Percentiles rank a stretch among this genome's conserved stretches.
These are phyloP conservation scores for Delphinella strobiligena DNA, from an alignment of 2,329 filamentous ascomycete genomes.

Conservation along the genomic window DNA sequence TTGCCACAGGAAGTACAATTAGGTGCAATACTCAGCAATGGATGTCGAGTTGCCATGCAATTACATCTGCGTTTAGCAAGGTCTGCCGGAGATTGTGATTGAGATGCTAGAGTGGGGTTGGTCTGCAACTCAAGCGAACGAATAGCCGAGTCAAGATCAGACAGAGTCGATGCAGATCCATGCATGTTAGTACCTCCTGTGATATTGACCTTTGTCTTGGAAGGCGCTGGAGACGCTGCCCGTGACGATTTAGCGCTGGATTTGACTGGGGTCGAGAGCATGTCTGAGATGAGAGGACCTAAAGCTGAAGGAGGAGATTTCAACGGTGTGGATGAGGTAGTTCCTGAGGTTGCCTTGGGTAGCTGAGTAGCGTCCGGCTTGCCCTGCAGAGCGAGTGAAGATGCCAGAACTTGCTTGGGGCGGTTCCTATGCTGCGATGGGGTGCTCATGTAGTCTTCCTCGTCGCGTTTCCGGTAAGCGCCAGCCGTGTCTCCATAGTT, in stretches of 20 bases:
- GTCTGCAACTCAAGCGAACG: conserved; percentile 82
- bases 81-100: conserved; percentile 33
- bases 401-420: conserved; percentile 28
- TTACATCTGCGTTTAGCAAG: conserved; percentile 58
- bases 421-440: conserved; percentile 17
- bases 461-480: conserved; percentile 60
- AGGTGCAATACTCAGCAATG: conserved; percentile 77
- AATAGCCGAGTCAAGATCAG: conserved; percentile 65
- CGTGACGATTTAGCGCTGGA: conserved; percentile 30
- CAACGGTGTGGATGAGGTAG: conserved; percentile 27
- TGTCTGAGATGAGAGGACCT: conserved; percentile 73
- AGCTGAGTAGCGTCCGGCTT: conserved; percentile 37
- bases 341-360: conserved; percentile 32
- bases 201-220: conserved; percentile 56
- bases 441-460: conserved; percentile 60
- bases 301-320: conserved; percentile 55
- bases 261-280: conserved; percentile 18
- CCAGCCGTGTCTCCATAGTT: conserved; percentile 53
- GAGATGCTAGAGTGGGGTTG: conserved; percentile 54
- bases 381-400: conserved; percentile 36
- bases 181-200: conserved; percentile 73
- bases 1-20: conserved; percentile 92
- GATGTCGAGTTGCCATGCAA: conserved; percentile 79
- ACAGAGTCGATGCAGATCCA: conserved; percentile 61
- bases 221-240: conserved; percentile 37